phyloP scores from a whole-genome alignment of 352 stramenopile species.

The Phytophthora uliginosa region DNA sequence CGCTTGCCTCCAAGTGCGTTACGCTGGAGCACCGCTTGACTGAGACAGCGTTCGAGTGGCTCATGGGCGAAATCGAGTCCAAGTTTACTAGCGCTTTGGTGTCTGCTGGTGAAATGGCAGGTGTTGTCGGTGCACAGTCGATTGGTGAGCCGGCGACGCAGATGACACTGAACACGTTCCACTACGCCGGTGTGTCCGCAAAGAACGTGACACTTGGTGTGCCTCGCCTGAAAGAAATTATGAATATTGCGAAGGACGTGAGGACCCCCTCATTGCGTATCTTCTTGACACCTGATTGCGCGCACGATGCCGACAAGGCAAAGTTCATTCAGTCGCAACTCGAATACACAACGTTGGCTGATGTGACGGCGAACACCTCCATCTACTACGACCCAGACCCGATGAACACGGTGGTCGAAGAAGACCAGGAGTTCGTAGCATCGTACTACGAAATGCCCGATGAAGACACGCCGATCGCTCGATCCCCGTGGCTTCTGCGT shows the following conservation, averaged over 20 bases:
- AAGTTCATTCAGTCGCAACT: slow-evolving; percentile 95
- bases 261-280: slow-evolving; percentile 98
- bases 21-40: slow-evolving; percentile 97
- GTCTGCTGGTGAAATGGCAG: slow-evolving; percentile 98
- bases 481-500: slow-evolving; percentile 98
- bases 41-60: slow-evolving; percentile 96
- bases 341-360: slow-evolving; percentile 98
- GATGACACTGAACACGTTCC: slow-evolving; percentile 99
- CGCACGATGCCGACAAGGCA: slow-evolving; percentile 88
- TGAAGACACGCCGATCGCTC: slow-evolving; percentile 95
- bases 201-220: slow-evolving; percentile 99
- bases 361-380: slow-evolving; percentile 97
- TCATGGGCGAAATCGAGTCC: slow-evolving; percentile 97
- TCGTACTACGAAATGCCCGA: slow-evolving; percentile 98
- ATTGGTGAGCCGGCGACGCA: slow-evolving; percentile 99
- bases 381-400: slow-evolving; percentile 99
- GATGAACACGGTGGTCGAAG: slow-evolving; percentile 96
- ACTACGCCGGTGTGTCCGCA: slow-evolving; percentile 98
- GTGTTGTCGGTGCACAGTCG: slow-evolving; percentile 98
- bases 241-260: slow-evolving; percentile 99
- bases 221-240: slow-evolving; percentile 99
- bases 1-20: slow-evolving; percentile 97
- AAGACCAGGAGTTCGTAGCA: slow-evolving; percentile 98
- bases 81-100: slow-evolving; percentile 97
- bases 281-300: slow-evolving; percentile 93